A percentile compares a stretch with the other conserved stretches of the same genome.
Evolutionary conservation across 768 basidiomycete species (phyloP).

Genomic region (Gyrodon lividus): DNA sequence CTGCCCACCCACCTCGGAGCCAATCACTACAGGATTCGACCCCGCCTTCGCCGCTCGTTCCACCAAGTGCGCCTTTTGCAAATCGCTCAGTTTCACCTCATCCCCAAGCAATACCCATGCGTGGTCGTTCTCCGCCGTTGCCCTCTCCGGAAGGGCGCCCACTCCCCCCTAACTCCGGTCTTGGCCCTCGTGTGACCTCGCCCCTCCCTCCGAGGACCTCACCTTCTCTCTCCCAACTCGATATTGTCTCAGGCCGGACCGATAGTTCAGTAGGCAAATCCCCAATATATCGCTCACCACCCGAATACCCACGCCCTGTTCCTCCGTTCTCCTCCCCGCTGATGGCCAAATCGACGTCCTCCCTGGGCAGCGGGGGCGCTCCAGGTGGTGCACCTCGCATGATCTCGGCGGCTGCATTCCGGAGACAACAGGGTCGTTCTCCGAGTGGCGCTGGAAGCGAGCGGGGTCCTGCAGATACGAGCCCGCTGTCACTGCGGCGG

Average conservation of each 20-base stretch:
- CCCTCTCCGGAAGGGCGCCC: conserved; percentile 17
- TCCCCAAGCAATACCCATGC: conserved; percentile 24
- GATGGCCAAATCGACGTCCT: conserved; percentile 34
- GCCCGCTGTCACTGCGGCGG: conserved; percentile 49
- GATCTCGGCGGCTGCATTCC: conserved; percentile 77
- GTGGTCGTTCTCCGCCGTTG: conserved; percentile 22
- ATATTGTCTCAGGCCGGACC: conserved; percentile 8
- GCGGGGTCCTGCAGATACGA: conserved; percentile 40
- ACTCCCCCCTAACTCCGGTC: conserved; percentile 16
- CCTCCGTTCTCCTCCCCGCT: conserved; percentile 31
- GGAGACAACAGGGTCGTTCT: conserved; percentile 44
- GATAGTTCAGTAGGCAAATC: conserved; percentile 6
- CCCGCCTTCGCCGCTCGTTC: conserved; percentile 29
- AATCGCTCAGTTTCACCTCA: conserved; percentile 39
- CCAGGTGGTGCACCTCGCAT: conserved; percentile 45
- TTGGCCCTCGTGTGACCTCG: conserved; percentile 3
- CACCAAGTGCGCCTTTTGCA: conserved; percentile 43
- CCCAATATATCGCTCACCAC: conserved; percentile 43
- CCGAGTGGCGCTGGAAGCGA: conserved; percentile 18
- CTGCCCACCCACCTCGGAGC: conserved; percentile 3
- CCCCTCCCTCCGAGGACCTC: conserved; percentile 3
- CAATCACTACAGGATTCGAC: conserved; percentile 17
- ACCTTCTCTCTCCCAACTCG: conserved; percentile 11
- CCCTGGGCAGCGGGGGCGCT: conserved; percentile 27
- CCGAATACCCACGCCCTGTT: conserved; percentile 44